These are phyloP conservation scores for Alternaria ethzedia DNA, from an alignment of 2,329 filamentous ascomycete genomes.

Conservation along the genomic window DNA sequence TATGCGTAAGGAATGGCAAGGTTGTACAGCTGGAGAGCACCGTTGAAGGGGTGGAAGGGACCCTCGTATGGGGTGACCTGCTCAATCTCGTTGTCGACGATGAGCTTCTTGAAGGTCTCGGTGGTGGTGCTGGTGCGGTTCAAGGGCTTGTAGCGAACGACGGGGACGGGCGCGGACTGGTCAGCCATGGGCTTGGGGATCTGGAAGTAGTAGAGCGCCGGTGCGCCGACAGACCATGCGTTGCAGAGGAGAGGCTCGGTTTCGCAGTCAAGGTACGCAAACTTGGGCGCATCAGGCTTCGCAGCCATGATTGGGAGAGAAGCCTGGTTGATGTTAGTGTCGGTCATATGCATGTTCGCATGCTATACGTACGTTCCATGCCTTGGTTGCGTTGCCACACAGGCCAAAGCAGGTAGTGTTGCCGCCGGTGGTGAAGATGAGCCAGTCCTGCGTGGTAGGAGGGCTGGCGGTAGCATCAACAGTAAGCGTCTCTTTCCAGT, in stretches of 20 bases:
- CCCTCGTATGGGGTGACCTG: conserved; percentile 64
- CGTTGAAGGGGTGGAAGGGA: conserved; percentile 78
- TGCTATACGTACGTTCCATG: conserved; percentile 57
- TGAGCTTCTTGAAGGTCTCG: conserved; percentile 67
- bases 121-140: conserved; percentile 73
- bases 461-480: conserved; percentile 63
- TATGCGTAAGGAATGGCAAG: conserved; percentile 71
- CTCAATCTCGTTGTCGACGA: conserved; percentile 65
- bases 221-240: conserved; percentile 70
- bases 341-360: background rate
- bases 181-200: conserved; percentile 66
- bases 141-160: conserved; percentile 69
- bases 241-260: conserved; percentile 77
- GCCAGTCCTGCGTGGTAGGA: conserved; percentile 74
- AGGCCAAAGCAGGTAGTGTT: conserved; percentile 80
- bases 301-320: conserved; percentile 68
- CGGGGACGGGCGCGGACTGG: conserved; percentile 67
- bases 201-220: conserved; percentile 69
- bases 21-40: conserved; percentile 67
- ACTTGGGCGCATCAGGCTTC: conserved; percentile 67
- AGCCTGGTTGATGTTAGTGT: conserved; percentile 53
- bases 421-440: conserved; percentile 74
- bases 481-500: conserved; percentile 73
- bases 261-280: conserved; percentile 76
- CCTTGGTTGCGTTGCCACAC: conserved; percentile 68